Evolutionary conservation across 176 grass and related monocot species (phyloP).

Genomic region (Carex parvula): DNA sequence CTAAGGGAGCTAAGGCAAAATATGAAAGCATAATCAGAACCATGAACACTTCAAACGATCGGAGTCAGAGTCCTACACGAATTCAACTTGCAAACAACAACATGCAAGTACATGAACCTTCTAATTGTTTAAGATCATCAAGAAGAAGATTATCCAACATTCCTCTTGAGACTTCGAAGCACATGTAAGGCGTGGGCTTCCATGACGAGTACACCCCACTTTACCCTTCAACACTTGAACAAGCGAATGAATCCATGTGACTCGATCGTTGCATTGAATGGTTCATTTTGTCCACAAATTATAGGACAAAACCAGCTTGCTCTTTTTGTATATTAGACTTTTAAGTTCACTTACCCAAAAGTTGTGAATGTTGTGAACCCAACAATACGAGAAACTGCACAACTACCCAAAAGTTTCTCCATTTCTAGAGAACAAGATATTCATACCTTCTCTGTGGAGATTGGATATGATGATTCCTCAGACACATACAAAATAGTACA

Average conservation of each 20-base stretch:
- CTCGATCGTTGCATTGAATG: background rate
- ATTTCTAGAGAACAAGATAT: background rate
- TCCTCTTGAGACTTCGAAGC: background rate
- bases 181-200: background rate
- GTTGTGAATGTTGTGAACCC: background rate
- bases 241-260: background rate
- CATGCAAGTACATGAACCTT: background rate
- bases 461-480: background rate
- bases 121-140: no score
- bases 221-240: background rate
- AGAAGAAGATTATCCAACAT: background rate
- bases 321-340: background rate
- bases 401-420: background rate
- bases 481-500: background rate
- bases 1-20: background rate
- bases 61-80: no score
- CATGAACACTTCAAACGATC: no score
- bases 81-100: background rate
- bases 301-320: background rate
- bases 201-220: background rate
- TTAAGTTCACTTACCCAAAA: background rate
- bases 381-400: background rate
- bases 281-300: background rate
- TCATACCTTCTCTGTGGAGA: background rate
- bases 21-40: no score